Conservation (phyloP, 768 basidiomycete genomes). For the Russula olivacea region DNA sequence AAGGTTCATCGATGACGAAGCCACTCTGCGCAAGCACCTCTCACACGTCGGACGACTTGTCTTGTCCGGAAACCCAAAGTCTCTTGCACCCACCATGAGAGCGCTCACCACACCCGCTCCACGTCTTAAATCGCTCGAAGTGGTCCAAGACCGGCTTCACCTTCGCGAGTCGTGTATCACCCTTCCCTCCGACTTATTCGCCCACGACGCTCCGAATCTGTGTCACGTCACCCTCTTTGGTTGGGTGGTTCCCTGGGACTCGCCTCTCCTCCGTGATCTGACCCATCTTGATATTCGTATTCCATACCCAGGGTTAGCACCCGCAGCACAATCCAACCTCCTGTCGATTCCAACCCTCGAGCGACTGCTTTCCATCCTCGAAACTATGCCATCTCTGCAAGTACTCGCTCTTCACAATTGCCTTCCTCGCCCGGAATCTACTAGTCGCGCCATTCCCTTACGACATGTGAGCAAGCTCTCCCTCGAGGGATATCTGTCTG, state of each 20-base stretch:
- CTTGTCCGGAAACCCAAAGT: background rate
- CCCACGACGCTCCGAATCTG: background rate
- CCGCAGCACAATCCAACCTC: background rate
- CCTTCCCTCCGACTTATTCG: constrained; percentile 1
- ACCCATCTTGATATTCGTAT: background rate
- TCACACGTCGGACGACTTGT: background rate
- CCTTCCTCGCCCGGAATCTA: background rate
- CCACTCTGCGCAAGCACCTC: background rate
- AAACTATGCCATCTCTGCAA: background rate
- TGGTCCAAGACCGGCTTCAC: background rate
- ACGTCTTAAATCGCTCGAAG: background rate
- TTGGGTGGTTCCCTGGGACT: constrained; percentile 1
- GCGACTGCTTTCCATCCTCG: constrained; percentile 5
- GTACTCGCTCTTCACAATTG: constrained; percentile 3
- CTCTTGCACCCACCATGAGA: background rate
- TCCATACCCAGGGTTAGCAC: background rate
- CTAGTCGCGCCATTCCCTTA: background rate
- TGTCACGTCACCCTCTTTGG: background rate
- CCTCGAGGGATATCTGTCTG: background rate
- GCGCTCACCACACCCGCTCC: constrained; percentile 1
- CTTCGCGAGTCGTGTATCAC: background rate
- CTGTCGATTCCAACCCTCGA: background rate
- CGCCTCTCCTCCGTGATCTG: background rate
- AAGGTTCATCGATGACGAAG: background rate
- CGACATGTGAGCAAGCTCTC: background rate